Percentiles rank a stretch among this genome's conserved stretches.
These are phyloP conservation scores for Cyclanthera cordifolia DNA, from an alignment of 306 rosid genomes.

Conservation along the genomic window DNA sequence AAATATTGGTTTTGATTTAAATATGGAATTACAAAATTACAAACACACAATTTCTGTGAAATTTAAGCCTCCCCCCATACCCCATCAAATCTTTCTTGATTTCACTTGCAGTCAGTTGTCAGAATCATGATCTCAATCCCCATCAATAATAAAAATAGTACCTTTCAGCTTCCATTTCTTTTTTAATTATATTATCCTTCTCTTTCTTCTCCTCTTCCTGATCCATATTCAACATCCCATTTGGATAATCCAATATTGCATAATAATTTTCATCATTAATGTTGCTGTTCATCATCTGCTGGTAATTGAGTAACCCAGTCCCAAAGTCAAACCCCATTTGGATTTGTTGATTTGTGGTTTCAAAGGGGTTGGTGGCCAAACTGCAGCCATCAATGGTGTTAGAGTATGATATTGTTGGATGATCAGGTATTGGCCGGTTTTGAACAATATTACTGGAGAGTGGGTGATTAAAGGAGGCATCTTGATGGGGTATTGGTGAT, in stretches of 20 bases:
- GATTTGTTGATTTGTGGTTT: too few relatives aligned
- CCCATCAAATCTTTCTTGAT: slow-evolving; percentile 74
- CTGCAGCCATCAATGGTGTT: too few relatives aligned
- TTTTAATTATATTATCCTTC: slow-evolving; percentile 20
- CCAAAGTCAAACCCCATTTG: slow-evolving; percentile 5
- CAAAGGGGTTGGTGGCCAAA: slow-evolving; percentile 20
- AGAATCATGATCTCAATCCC: not conserved
- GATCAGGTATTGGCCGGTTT: slow-evolving; percentile 14
- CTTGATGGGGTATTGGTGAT: slow-evolving; percentile 18
- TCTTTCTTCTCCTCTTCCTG: slow-evolving; percentile 25
- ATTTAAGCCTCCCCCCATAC: slow-evolving; percentile 21
- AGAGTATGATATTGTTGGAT: too few relatives aligned
- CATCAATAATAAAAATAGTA: slow-evolving; percentile 34
- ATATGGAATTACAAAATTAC: too few relatives aligned
- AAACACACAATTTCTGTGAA: not conserved
- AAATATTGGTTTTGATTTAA: too few relatives aligned
- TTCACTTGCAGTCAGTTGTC: slow-evolving; percentile 38
- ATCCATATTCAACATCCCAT: not conserved
- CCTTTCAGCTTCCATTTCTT: slow-evolving; percentile 23
- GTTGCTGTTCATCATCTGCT: slow-evolving; percentile 17
- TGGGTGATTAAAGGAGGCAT: slow-evolving; percentile 14
- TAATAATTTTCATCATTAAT: too few relatives aligned
- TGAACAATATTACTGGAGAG: not conserved
- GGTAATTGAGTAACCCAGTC: not conserved
- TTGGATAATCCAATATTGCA: slow-evolving; percentile 3